A percentile compares a stretch with the other conserved stretches of the same genome.
Evolutionary conservation across 139 green algal genomes (phyloP).

Genomic region (Micromonas commoda): DNA sequence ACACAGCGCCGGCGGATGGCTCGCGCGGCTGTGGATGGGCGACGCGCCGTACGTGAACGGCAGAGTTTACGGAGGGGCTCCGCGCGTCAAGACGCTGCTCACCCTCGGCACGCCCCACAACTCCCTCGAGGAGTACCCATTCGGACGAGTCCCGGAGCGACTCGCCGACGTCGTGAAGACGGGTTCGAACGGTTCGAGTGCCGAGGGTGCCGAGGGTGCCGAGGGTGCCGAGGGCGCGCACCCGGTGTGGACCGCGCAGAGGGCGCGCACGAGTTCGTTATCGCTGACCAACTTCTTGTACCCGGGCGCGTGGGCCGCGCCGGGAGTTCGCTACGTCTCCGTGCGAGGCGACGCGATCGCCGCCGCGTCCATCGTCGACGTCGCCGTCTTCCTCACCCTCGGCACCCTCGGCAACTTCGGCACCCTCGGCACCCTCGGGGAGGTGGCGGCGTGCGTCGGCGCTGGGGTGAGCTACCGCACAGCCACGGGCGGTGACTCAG

Average conservation of each 20-base stretch:
- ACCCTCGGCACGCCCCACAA: conserved; percentile 48
- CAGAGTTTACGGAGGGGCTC: not conserved
- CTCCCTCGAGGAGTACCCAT: conserved; percentile 21
- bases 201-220: no score
- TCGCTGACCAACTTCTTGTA: not conserved
- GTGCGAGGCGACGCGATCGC: no score
- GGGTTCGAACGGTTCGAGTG: not conserved
- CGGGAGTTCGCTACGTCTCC: not conserved
- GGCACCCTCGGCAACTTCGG: no score
- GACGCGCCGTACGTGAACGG: conserved; percentile 1
- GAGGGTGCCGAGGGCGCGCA: no score
- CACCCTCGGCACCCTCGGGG: no score
- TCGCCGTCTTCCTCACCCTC: no score
- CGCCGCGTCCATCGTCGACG: no score
- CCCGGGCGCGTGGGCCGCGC: not conserved
- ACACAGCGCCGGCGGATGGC: conserved; percentile 48
- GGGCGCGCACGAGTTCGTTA: not conserved
- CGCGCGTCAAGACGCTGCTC: conserved; percentile 35
- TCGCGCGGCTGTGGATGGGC: conserved; percentile 39
- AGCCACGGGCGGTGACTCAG: no score
- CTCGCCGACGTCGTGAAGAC: not conserved
- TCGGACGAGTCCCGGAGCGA: conserved; percentile 5
- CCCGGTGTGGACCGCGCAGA: not conserved
- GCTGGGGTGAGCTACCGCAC: no score
- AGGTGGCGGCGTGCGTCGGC: no score